These are phyloP conservation scores for Draba incana DNA, from an alignment of 345 rosid genomes.

Conservation along the genomic window DNA sequence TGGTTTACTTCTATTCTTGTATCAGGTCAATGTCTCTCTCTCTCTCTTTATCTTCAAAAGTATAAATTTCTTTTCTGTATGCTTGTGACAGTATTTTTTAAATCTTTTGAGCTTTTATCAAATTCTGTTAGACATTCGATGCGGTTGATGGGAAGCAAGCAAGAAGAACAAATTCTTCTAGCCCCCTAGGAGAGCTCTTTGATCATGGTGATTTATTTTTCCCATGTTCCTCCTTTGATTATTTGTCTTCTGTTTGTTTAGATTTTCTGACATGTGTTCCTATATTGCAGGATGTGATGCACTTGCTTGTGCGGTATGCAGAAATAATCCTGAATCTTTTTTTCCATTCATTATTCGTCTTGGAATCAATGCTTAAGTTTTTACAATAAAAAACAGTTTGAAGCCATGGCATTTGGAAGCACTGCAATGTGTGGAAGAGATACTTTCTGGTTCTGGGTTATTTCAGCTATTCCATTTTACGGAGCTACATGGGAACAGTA, in stretches of 20 bases:
- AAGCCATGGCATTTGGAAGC: slow-evolving; percentile 89
- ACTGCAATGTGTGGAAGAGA: slow-evolving; percentile 95
- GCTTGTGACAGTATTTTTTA: slow-evolving; percentile 8
- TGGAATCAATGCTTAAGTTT: slow-evolving; percentile 11
- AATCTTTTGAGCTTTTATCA: background rate
- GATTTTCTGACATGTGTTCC: slow-evolving; percentile 32
- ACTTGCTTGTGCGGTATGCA: slow-evolving; percentile 95
- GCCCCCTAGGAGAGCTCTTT: slow-evolving; percentile 95
- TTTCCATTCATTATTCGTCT: background rate
- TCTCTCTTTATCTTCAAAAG: background rate
- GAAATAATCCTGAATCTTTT: background rate
- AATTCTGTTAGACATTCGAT: slow-evolving; percentile 72
- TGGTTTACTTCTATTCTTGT: slow-evolving; percentile 89
- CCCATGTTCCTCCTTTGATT: slow-evolving; percentile 11
- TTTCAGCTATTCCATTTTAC: slow-evolving; percentile 94
- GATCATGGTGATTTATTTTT: slow-evolving; percentile 71
- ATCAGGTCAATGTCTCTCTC: slow-evolving; percentile 65
- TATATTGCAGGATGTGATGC: slow-evolving; percentile 92
- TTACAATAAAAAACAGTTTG: slow-evolving; percentile 58
- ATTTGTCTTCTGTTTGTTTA: slow-evolving; percentile 23
- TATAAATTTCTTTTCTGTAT: background rate
- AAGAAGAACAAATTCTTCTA: slow-evolving; percentile 85
- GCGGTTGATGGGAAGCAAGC: slow-evolving; percentile 99
- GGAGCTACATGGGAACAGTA: slow-evolving; percentile 99
- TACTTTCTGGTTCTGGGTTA: slow-evolving; percentile 96